Conservation (phyloP, 495 filamentous ascomycete species). For the Neurospora tetrasperma region DNA sequence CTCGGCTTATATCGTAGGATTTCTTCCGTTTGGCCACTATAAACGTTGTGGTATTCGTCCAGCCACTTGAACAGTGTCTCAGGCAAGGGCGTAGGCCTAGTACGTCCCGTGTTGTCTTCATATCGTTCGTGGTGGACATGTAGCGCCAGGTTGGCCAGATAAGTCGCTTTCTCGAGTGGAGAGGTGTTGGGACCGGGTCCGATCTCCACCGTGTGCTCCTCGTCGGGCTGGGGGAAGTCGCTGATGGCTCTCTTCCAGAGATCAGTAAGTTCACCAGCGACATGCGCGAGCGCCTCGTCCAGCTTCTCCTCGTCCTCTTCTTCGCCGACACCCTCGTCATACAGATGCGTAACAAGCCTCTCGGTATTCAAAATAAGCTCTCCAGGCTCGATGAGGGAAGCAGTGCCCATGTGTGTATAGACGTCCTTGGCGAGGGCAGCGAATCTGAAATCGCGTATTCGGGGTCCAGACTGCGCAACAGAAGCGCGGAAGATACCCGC, state of each 20-base stretch:
- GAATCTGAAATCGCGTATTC: constrained; percentile 29
- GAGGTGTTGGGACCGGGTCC: constrained; percentile 52
- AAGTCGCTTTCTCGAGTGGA: constrained; percentile 59
- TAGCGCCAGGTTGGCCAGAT: constrained; percentile 58
- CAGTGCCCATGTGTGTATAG: constrained; percentile 35
- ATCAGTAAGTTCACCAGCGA: constrained; percentile 42
- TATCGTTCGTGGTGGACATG: constrained; percentile 61
- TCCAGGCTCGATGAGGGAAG: constrained; percentile 36
- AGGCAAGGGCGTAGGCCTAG: constrained; percentile 44
- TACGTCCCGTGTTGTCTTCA: constrained; percentile 27
- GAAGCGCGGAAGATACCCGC: constrained; percentile 37
- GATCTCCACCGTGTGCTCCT: constrained; percentile 46
- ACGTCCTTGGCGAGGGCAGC: constrained; percentile 41
- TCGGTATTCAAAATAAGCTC: constrained; percentile 50
- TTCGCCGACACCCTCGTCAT: constrained; percentile 45
- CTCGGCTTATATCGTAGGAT: constrained; percentile 54
- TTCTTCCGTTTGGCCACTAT: constrained; percentile 46
- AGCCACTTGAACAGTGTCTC: constrained; percentile 73
- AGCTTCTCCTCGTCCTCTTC: constrained; percentile 45
- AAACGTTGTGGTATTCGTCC: constrained; percentile 54
- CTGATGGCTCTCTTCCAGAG: constrained; percentile 49
- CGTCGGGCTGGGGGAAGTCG: constrained; percentile 33
- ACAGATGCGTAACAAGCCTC: constrained; percentile 38
- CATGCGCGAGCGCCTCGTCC: constrained; percentile 43
- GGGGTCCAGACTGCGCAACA: constrained; percentile 24